Evolutionary conservation across 352 stramenopile genomes (phyloP).

Genomic region (Phytophthora lateralis): DNA sequence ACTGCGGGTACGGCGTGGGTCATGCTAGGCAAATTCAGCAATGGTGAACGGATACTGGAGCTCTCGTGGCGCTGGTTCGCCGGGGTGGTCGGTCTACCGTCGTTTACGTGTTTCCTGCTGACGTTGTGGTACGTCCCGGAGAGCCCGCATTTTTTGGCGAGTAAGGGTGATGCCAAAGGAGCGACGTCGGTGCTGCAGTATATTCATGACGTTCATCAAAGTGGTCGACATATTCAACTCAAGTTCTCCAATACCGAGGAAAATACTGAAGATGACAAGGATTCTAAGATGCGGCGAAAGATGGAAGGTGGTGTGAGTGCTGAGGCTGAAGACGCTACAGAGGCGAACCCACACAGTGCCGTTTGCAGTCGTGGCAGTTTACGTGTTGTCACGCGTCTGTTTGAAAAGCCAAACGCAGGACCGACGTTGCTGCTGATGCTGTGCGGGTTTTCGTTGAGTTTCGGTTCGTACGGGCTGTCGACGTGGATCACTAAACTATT

Average conservation of each 20-base stretch:
- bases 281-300: slow-evolving; percentile 21
- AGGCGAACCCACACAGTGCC: slow-evolving; percentile 9
- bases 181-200: slow-evolving; percentile 65
- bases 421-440: slow-evolving; percentile 72
- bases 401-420: slow-evolving; percentile 43
- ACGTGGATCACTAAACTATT: slow-evolving; percentile 96
- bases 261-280: slow-evolving; percentile 21
- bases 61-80: slow-evolving; percentile 88
- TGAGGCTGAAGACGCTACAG: background rate
- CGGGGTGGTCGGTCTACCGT: slow-evolving; percentile 72
- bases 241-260: slow-evolving; percentile 70
- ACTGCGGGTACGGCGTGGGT: slow-evolving; percentile 86
- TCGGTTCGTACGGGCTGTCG: slow-evolving; percentile 92
- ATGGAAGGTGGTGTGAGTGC: slow-evolving; percentile 13
- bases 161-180: slow-evolving; percentile 57
- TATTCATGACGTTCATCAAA: slow-evolving; percentile 63
- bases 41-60: slow-evolving; percentile 65
- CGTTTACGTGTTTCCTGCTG: slow-evolving; percentile 68
- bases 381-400: slow-evolving; percentile 51
- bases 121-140: slow-evolving; percentile 79
- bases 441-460: slow-evolving; percentile 75
- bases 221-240: slow-evolving; percentile 59
- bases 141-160: slow-evolving; percentile 79
- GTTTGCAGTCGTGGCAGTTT: slow-evolving; percentile 73
- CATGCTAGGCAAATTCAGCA: slow-evolving; percentile 74